Evolutionary conservation across 2,329 filamentous ascomycete species (phyloP).

Genomic region (Mollisia scopiformis): DNA sequence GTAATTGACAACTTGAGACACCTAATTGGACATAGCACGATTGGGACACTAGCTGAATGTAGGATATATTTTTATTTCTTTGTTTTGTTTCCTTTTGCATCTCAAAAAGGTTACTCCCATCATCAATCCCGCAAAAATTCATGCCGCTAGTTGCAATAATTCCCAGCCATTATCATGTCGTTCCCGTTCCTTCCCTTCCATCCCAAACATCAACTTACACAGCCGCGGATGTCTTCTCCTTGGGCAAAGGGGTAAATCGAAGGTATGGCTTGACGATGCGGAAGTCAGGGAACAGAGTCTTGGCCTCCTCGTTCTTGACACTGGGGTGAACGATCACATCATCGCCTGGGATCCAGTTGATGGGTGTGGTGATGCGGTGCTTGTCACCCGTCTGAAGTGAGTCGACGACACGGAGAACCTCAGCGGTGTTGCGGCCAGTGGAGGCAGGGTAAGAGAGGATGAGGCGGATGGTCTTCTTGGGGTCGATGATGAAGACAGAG

Average conservation of each 20-base stretch:
- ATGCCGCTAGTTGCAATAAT: conserved; percentile 8
- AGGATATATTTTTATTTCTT: neutral
- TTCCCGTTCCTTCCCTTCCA: neutral
- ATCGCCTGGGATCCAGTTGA: conserved; percentile 87
- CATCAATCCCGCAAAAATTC: neutral
- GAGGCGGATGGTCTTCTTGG: conserved; percentile 88
- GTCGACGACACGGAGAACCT: conserved; percentile 79
- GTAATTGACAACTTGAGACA: neutral
- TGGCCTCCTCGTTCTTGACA: conserved; percentile 82
- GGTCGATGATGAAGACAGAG: conserved; percentile 93
- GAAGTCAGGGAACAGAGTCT: conserved; percentile 83
- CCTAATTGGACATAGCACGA: neutral
- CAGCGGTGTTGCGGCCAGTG: conserved; percentile 80
- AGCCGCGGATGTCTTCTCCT: conserved; percentile 46
- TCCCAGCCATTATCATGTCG: neutral
- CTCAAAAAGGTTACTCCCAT: neutral
- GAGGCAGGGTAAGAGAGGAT: conserved; percentile 93
- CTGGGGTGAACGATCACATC: conserved; percentile 90
- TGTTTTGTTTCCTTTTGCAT: neutral
- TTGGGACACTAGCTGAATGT: neutral
- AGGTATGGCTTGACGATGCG: conserved; percentile 72
- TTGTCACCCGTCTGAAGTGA: conserved; percentile 84
- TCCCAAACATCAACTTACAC: conserved; percentile 17
- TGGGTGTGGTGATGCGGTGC: conserved; percentile 84
- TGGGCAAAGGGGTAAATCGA: conserved; percentile 69